Evolutionary conservation across 2,329 filamentous ascomycete species (phyloP).

Genomic region (Arachnomyces sp.): DNA sequence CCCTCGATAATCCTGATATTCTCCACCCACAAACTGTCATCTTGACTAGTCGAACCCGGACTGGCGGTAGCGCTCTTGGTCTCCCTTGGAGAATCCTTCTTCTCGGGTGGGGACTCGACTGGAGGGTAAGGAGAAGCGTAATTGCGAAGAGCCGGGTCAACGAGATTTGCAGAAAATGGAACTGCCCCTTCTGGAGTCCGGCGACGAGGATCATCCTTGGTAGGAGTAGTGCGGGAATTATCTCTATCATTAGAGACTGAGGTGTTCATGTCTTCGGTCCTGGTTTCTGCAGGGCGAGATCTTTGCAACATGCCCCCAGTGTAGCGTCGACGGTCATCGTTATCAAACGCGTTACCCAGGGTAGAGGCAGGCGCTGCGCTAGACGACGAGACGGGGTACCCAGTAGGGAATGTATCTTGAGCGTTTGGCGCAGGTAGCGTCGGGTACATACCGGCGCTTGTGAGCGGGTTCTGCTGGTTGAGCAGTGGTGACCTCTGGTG

Average conservation of each 20-base stretch:
- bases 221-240: slow-evolving; percentile 27
- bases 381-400: slow-evolving; percentile 40
- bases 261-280: slow-evolving; percentile 31
- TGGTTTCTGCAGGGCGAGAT: slow-evolving; percentile 37
- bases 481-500: slow-evolving; percentile 44
- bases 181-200: slow-evolving; percentile 11
- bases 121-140: slow-evolving; percentile 8
- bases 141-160: slow-evolving; percentile 34
- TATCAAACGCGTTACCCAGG: slow-evolving; percentile 53
- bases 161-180: slow-evolving; percentile 31
- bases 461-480: slow-evolving; percentile 28
- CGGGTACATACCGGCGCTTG: slow-evolving; percentile 53
- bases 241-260: slow-evolving; percentile 26
- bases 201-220: slow-evolving; percentile 17
- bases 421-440: slow-evolving; percentile 54
- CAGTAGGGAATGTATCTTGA: slow-evolving; percentile 47
- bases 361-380: slow-evolving; percentile 55
- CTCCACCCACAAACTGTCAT: slow-evolving; percentile 46
- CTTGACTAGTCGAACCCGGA: slow-evolving; percentile 2
- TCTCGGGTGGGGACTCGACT: slow-evolving; percentile 14
- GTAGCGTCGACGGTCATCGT: slow-evolving; percentile 54
- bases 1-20: slow-evolving; percentile 58
- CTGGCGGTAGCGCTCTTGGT: background rate
- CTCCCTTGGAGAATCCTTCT: background rate
- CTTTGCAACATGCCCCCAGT: slow-evolving; percentile 54